phyloP scores from a whole-genome alignment of 2,329 filamentous ascomycete genomes.

The Nemania diffusa region DNA sequence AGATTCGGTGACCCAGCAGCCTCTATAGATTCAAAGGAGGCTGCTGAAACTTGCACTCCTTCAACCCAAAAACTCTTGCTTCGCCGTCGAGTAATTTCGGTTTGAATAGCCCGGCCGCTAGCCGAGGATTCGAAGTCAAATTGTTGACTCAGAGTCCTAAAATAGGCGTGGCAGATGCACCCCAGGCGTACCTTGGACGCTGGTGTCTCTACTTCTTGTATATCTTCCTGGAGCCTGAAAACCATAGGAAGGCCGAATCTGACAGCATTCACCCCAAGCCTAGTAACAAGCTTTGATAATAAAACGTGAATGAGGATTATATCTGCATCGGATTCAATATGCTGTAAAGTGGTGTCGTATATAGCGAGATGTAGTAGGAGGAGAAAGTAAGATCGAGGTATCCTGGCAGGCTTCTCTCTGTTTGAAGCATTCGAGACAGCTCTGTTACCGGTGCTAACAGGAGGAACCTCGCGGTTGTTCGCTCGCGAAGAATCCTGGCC shows the following conservation, averaged over 20 bases:
- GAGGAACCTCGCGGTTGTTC: slow-evolving; percentile 55
- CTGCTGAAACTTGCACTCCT: slow-evolving; percentile 75
- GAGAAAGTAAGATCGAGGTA: slow-evolving; percentile 76
- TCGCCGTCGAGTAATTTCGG: slow-evolving; percentile 79
- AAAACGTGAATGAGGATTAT: slow-evolving; percentile 81
- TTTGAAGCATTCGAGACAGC: slow-evolving; percentile 75
- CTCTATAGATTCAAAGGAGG: slow-evolving; percentile 69
- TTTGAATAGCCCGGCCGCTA: slow-evolving; percentile 76
- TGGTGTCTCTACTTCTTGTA: slow-evolving; percentile 72
- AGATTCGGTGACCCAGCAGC: slow-evolving; percentile 59
- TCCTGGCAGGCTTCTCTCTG: slow-evolving; percentile 65
- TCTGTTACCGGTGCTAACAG: slow-evolving; percentile 64
- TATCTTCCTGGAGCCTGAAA: slow-evolving; percentile 86
- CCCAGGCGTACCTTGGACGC: slow-evolving; percentile 81
- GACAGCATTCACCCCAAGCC: slow-evolving; percentile 83
- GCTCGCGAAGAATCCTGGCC: slow-evolving; percentile 57
- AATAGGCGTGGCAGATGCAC: slow-evolving; percentile 88
- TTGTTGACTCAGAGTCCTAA: slow-evolving; percentile 80
- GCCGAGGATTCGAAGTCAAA: slow-evolving; percentile 79
- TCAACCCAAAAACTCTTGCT: slow-evolving; percentile 83
- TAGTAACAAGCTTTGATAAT: slow-evolving; percentile 76
- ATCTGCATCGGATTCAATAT: slow-evolving; percentile 76
- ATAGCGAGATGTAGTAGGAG: slow-evolving; percentile 84
- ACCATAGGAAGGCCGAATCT: slow-evolving; percentile 88
- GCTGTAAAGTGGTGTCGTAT: slow-evolving; percentile 88